These are phyloP conservation scores for Leucogyrophana mollusca DNA, from an alignment of 768 basidiomycete species.

Conservation along the genomic window DNA sequence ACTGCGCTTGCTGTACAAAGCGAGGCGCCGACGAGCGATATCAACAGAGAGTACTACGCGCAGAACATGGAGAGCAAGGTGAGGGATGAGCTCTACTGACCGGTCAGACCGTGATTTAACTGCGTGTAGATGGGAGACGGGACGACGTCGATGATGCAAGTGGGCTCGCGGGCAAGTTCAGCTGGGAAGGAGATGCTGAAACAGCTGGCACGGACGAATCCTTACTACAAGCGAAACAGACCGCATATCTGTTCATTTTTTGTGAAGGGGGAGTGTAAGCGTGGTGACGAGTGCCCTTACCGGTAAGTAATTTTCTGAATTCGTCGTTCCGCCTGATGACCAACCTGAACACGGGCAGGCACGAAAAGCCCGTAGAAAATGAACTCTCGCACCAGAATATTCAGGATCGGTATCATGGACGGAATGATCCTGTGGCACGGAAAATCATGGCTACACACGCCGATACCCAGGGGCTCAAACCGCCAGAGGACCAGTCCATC, in stretches of 20 bases:
- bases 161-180: constrained; percentile 58
- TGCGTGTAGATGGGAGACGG: constrained; percentile 59
- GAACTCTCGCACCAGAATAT: constrained; percentile 90
- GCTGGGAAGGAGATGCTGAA: constrained; percentile 98
- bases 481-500: constrained; percentile 85
- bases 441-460: constrained; percentile 86
- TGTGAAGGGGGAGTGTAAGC: constrained; percentile 90
- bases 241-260: constrained; percentile 96
- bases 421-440: constrained; percentile 89
- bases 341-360: constrained; percentile 43
- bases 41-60: constrained; percentile 94
- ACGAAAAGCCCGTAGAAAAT: constrained; percentile 84
- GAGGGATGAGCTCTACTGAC: constrained; percentile 17
- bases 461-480: constrained; percentile 75
- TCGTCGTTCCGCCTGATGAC: background rate
- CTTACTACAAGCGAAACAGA: constrained; percentile 95
- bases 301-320: constrained; percentile 37
- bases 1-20: constrained; percentile 84
- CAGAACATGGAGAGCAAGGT: constrained; percentile 91
- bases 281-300: constrained; percentile 92
- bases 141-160: constrained; percentile 60
- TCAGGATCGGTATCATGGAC: constrained; percentile 90
- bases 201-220: constrained; percentile 90
- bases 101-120: background rate
- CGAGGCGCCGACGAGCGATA: constrained; percentile 93